Evolutionary conservation across 768 basidiomycete genomes (phyloP), one percentile per base, ranked within the genome.

Genomic region (Lentinula boryana): DNA sequence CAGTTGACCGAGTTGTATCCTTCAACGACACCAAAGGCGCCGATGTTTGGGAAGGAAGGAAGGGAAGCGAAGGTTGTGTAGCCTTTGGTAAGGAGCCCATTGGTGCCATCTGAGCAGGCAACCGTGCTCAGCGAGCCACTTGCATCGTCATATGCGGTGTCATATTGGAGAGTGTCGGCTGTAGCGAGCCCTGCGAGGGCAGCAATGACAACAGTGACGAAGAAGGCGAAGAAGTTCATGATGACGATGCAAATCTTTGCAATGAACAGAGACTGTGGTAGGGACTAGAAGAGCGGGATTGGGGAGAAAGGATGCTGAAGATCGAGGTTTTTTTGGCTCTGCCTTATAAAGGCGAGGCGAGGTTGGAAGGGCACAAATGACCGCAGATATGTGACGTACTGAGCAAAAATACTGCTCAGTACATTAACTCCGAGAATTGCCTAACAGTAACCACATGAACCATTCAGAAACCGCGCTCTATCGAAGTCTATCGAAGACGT

Each of bases 41-140:
- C 85, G 65, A 88, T 83, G 69, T 74, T 68, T 0, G 86, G 85
- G 75, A 85, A 89, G 50, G 70, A 72, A 2, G 86, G 85, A 32
- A 88, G 69, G 40, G 73, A 71, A 13, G 73, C 76, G 55, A 86
- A 82, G 40, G 78, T 84, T 3, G 71, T 75, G 70, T 75, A 86
- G 69, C 68, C 18, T 56, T 65, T 63, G 13, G 70, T 69, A 6
- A 69, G 27, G 5, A 82, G 66, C 21, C 78, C 79, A 55, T 77
- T 66, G 27, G 69, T 58, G 15, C 80, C 79, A 55, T 74, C 68
- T 12, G 79, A 80, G 66, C 79, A 80, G 1, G 79, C 75, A 32
- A 80, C 78, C 13, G 65, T 70, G 65, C 68, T 60, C 21, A 87
- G 72, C 10, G 80, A 79, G 27, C 66, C 66, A 8, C 54, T 48